A percentile compares a stretch with the other conserved stretches of the same genome.
Evolutionary conservation across 2,329 filamentous ascomycete genomes (phyloP).

Genomic region (Cylindrodendrum hubeiense): DNA sequence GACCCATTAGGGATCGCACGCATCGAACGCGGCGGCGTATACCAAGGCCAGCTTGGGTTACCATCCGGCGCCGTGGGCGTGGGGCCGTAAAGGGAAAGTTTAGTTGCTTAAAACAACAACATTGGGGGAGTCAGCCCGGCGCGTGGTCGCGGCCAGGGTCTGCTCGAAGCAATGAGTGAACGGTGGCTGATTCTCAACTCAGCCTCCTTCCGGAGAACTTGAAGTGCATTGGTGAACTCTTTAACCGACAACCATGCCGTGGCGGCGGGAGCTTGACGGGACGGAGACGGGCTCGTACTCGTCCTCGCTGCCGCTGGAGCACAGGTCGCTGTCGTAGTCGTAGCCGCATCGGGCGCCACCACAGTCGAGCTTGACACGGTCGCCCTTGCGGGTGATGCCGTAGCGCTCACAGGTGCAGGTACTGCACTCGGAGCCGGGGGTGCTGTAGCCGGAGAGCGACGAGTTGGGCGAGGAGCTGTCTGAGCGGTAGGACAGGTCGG

Average conservation of each 20-base stretch:
- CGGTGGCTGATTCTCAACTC: conserved; percentile 49
- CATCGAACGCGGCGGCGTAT: conserved; percentile 37
- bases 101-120: conserved; percentile 46
- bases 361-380: conserved; percentile 96
- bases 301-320: conserved; percentile 77
- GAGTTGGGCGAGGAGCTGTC: conserved; percentile 82
- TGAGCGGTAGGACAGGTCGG: conserved; percentile 78
- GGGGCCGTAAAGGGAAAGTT: conserved; percentile 44
- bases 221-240: conserved; percentile 38
- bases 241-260: conserved; percentile 71
- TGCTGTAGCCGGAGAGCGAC: conserved; percentile 82
- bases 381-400: conserved; percentile 92
- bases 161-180: conserved; percentile 51
- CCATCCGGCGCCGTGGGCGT: conserved; percentile 46
- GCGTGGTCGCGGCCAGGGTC: conserved; percentile 41
- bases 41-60: conserved; percentile 61
- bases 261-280: conserved; percentile 65
- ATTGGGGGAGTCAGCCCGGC: conserved; percentile 45
- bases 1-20: conserved; percentile 59
- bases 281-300: conserved; percentile 59
- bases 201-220: conserved; percentile 36
- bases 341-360: conserved; percentile 90
- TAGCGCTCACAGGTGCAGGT: conserved; percentile 95
- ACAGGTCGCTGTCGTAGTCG: conserved; percentile 76
- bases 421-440: conserved; percentile 79